A percentile compares a stretch with the other conserved stretches of the same genome.
These are phyloP conservation scores for Cyberlindnera americana DNA, from an alignment of 805 yeast species.

Conservation along the genomic window DNA sequence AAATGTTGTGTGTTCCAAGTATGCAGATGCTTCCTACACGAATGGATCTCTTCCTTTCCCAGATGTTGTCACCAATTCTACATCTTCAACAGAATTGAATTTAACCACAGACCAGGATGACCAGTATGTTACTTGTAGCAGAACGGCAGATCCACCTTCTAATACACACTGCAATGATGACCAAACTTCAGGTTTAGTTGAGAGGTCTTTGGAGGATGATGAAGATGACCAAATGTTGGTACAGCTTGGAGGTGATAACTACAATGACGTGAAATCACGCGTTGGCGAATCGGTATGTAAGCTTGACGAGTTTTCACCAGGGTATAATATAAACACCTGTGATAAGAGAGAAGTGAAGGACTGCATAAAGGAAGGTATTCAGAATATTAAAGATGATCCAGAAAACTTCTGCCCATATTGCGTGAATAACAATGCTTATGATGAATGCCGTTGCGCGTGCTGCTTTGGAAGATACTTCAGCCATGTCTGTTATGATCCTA, in stretches of 20 bases:
- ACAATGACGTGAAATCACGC: slow-evolving; percentile 24
- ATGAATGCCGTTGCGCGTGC: slow-evolving; percentile 30
- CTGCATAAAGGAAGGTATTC: slow-evolving; percentile 25
- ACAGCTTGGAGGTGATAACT: slow-evolving; percentile 23
- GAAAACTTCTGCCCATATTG: slow-evolving; percentile 27
- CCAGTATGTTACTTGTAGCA: not conserved
- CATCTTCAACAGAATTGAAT: not conserved
- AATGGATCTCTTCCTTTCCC: slow-evolving; percentile 17
- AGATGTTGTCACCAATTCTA: not conserved
- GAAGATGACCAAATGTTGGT: too few species aligned
- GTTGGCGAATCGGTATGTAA: slow-evolving; percentile 20
- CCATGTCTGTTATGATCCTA: slow-evolving; percentile 26
- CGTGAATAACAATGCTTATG: slow-evolving; percentile 26
- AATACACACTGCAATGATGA: not conserved
- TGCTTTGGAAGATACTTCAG: slow-evolving; percentile 27
- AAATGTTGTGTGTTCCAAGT: slow-evolving; percentile 22
- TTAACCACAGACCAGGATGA: not conserved
- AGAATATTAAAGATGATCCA: slow-evolving; percentile 20
- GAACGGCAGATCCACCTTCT: not conserved
- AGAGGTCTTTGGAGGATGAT: too few species aligned
- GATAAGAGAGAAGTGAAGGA: slow-evolving; percentile 20
- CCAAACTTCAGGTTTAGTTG: too few species aligned
- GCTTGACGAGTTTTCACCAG: slow-evolving; percentile 22
- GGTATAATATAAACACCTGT: slow-evolving; percentile 21
- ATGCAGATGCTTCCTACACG: slow-evolving; percentile 24